Evolutionary conservation across 1,139 yeast genomes (phyloP).

Genomic region (Protomyces inouyei): DNA sequence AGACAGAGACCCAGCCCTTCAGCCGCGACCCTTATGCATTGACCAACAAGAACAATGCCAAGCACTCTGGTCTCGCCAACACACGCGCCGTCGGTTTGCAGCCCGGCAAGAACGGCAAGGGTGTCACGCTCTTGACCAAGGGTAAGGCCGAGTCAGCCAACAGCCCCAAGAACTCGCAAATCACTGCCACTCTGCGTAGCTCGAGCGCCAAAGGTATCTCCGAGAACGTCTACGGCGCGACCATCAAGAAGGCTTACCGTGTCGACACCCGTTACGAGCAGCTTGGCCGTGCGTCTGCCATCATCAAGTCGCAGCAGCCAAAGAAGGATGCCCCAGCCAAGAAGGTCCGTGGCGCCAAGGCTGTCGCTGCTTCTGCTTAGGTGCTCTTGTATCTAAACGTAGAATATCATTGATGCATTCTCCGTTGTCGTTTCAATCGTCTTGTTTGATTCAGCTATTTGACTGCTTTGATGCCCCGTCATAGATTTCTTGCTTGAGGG

Average conservation of each 20-base stretch:
- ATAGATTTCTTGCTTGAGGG: no score
- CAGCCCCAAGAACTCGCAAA: slow-evolving; percentile 33
- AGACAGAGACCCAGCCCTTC: slow-evolving; percentile 41
- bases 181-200: slow-evolving; percentile 39
- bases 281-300: slow-evolving; percentile 18
- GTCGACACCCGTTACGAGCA: slow-evolving; percentile 42
- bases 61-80: slow-evolving; percentile 45
- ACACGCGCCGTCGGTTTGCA: slow-evolving; percentile 40
- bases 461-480: no score
- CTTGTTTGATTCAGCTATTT: no score
- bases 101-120: slow-evolving; percentile 36
- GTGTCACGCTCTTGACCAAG: slow-evolving; percentile 44
- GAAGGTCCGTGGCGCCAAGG: slow-evolving; percentile 22
- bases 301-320: slow-evolving; percentile 17
- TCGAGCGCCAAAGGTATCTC: slow-evolving; percentile 41
- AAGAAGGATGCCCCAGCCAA: slow-evolving; percentile 23
- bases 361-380: not conserved
- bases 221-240: slow-evolving; percentile 46
- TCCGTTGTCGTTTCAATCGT: no score
- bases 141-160: slow-evolving; percentile 42
- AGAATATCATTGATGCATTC: no score
- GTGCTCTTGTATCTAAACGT: not conserved
- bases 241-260: slow-evolving; percentile 47
- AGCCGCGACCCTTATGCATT: slow-evolving; percentile 51
- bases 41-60: slow-evolving; percentile 45